These are phyloP conservation scores for Myxozyma neotropica DNA, from an alignment of 805 yeast species.

Conservation along the genomic window DNA sequence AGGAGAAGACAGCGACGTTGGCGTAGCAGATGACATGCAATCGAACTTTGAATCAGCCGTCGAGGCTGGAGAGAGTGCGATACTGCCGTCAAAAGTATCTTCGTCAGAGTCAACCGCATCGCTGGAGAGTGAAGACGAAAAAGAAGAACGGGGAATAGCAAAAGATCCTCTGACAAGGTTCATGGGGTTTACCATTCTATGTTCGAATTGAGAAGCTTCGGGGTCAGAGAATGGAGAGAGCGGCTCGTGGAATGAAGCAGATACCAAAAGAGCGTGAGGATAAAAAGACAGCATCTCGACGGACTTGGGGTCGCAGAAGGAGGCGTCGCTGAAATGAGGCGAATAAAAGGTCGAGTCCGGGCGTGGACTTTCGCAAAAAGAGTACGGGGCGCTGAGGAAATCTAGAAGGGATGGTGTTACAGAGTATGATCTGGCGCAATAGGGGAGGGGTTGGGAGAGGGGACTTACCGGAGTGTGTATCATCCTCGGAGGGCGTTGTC, in stretches of 20 bases:
- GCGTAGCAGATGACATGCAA: conserved; percentile 2
- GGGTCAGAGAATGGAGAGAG: background rate
- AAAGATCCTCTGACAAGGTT: background rate
- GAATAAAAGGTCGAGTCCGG: background rate
- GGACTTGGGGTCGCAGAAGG: conserved; percentile 12
- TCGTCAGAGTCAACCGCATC: conserved; percentile 7
- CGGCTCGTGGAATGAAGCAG: conserved; percentile 33
- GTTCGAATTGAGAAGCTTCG: background rate
- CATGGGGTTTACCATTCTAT: conserved; percentile 23
- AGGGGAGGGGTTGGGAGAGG: background rate
- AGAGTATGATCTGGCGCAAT: background rate
- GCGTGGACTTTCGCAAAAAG: background rate
- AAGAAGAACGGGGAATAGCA: conserved; percentile 1
- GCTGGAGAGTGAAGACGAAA: background rate
- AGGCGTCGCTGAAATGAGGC: background rate
- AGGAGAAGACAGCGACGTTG: background rate
- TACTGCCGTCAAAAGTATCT: background rate
- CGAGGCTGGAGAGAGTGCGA: background rate
- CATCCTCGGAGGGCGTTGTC: conserved; percentile 15
- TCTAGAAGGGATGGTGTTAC: background rate
- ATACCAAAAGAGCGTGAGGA: background rate
- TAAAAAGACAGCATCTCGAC: conserved; percentile 1
- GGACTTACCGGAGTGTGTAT: background rate
- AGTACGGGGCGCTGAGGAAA: background rate
- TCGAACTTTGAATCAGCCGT: background rate